Evolutionary conservation across 2,329 filamentous ascomycete genomes (phyloP).

Genomic region (Remersonia thermophila): DNA sequence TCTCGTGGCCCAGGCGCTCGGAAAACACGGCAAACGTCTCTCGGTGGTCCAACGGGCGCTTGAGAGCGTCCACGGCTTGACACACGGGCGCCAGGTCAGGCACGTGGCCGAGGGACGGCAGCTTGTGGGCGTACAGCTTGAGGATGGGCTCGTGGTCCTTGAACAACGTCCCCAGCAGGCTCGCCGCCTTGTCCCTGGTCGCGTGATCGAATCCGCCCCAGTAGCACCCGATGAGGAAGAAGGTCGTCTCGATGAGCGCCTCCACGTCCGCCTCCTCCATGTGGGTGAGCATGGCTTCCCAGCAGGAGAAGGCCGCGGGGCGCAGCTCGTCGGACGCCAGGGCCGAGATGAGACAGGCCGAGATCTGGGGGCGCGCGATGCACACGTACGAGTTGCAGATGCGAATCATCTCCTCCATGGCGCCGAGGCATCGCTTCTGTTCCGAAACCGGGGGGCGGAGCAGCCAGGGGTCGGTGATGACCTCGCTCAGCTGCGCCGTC

Average conservation of each 20-base stretch:
- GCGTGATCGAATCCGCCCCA: slow-evolving; percentile 56
- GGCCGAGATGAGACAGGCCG: slow-evolving; percentile 81
- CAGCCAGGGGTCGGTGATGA: slow-evolving; percentile 55
- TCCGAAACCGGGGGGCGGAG: slow-evolving; percentile 48
- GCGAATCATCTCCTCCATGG: slow-evolving; percentile 77
- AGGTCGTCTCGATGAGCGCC: slow-evolving; percentile 72
- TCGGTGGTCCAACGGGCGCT: slow-evolving; percentile 51
- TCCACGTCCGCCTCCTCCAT: slow-evolving; percentile 71
- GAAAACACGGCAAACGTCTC: slow-evolving; percentile 60
- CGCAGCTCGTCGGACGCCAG: slow-evolving; percentile 64
- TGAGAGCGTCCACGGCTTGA: slow-evolving; percentile 49
- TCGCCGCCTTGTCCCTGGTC: slow-evolving; percentile 46
- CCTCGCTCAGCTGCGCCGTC: slow-evolving; percentile 68
- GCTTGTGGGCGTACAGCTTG: slow-evolving; percentile 53
- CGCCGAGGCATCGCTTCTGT: slow-evolving; percentile 64
- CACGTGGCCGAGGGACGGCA: slow-evolving; percentile 68
- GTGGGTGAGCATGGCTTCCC: slow-evolving; percentile 64
- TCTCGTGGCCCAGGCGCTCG: slow-evolving; percentile 67
- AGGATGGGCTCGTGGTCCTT: slow-evolving; percentile 50
- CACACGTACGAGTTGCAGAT: slow-evolving; percentile 62
- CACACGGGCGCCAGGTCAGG: slow-evolving; percentile 58
- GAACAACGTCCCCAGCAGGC: slow-evolving; percentile 53
- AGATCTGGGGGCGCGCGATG: slow-evolving; percentile 70
- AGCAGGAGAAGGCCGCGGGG: slow-evolving; percentile 68
- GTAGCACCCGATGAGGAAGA: slow-evolving; percentile 73